Evolutionary conservation across 2,329 filamentous ascomycete genomes (phyloP).

Genomic region (Calonectria leucothoes): DNA sequence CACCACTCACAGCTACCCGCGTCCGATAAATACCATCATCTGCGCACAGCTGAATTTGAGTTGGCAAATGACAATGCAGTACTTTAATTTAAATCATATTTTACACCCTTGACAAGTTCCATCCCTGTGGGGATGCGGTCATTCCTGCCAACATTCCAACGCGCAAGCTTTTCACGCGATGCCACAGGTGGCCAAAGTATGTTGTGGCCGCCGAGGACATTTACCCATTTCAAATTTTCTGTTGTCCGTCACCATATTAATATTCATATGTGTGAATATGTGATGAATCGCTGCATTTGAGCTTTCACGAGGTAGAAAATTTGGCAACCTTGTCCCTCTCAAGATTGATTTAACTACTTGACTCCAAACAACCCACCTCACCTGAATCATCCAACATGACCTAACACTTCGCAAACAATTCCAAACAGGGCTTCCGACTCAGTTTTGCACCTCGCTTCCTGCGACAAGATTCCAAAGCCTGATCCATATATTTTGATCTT

Average conservation of each 20-base stretch:
- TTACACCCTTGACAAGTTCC: neutral
- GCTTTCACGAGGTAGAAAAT: neutral
- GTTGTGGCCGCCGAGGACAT: neutral
- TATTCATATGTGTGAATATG: neutral
- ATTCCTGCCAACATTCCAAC: neutral
- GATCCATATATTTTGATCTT: neutral
- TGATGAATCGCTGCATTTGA: neutral
- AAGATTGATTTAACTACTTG: neutral
- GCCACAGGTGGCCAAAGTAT: neutral
- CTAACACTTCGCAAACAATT: neutral
- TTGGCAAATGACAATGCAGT: neutral
- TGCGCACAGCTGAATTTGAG: neutral
- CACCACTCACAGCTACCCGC: neutral
- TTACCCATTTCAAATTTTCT: too few species aligned
- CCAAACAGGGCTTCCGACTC: neutral
- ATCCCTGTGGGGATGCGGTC: neutral
- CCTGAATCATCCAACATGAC: neutral
- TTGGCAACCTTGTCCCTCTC: neutral
- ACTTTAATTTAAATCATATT: neutral
- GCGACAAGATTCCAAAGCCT: neutral
- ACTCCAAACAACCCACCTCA: neutral
- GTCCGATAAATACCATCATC: neutral
- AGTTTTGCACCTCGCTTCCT: neutral
- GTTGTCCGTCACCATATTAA: too few species aligned
- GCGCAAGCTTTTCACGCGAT: neutral